These are phyloP conservation scores for Ogataea trehaloabstinens DNA, from an alignment of 805 yeast genomes.

Conservation along the genomic window DNA sequence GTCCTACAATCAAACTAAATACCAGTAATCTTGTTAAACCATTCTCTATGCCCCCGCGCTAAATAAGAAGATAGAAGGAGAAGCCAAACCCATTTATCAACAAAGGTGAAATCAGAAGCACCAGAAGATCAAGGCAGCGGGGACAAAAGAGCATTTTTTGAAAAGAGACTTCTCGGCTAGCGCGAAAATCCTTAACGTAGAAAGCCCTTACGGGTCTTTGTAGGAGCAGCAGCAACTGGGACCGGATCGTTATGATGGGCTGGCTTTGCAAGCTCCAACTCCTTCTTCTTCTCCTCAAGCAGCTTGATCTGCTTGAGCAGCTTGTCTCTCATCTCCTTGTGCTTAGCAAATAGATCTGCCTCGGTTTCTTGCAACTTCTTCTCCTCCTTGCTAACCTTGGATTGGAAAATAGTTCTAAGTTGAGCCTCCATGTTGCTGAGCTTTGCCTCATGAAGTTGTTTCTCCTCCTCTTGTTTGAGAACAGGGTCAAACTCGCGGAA, in stretches of 20 bases:
- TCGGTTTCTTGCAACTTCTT: constrained; percentile 95
- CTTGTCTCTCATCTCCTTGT: constrained; percentile 96
- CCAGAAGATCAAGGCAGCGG: no score
- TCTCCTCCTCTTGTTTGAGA: constrained; percentile 90
- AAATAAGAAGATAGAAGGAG: no score
- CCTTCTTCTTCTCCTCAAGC: constrained; percentile 86
- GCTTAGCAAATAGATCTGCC: constrained; percentile 92
- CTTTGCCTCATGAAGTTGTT: constrained; percentile 88
- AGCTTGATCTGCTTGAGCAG: constrained; percentile 82
- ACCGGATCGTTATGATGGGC: constrained; percentile 42
- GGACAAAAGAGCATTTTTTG: no score
- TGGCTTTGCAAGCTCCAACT: constrained; percentile 61
- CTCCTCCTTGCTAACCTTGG: constrained; percentile 94
- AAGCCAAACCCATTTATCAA: constrained; percentile 12
- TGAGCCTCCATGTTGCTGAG: constrained; percentile 92
- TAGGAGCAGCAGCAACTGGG: constrained; percentile 39
- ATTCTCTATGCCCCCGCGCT: no score
- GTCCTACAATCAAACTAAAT: no score
- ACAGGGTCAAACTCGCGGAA: constrained; percentile 94
- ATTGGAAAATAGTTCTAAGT: constrained; percentile 95
- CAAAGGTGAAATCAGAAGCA: constrained; percentile 4
- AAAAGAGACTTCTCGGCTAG: no score
- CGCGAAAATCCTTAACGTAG: constrained; percentile 52
- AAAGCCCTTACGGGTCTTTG: constrained; percentile 77
- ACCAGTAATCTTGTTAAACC: no score